Percentiles rank a stretch among this genome's conserved stretches.
Conservation (phyloP, 176 grass and related monocot genomes). For the Oryza punctata region DNA sequence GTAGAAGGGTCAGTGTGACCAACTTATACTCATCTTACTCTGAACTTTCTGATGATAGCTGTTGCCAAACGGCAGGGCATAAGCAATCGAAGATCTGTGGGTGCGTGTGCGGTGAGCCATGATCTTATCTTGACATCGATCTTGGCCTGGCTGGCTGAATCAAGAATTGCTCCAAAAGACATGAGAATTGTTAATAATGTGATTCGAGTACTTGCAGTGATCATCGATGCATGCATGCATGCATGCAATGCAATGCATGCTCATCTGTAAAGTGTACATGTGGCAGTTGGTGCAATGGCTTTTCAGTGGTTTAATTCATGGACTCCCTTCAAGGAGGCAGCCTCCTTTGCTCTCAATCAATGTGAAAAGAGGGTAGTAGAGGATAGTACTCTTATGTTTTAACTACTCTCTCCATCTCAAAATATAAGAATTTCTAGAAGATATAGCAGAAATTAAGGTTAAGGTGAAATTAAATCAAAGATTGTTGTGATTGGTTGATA, state of each 20-base stretch:
- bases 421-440: too few species aligned
- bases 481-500: too few species aligned
- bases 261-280: background rate
- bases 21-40: background rate
- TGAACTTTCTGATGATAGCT: constrained; percentile 9
- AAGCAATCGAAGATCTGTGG: background rate
- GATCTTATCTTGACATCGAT: background rate
- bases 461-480: too few species aligned
- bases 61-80: constrained; percentile 19
- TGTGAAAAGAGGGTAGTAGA: background rate
- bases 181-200: background rate
- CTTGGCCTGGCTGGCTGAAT: background rate
- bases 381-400: background rate
- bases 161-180: constrained; percentile 21
- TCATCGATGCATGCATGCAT: background rate
- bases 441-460: too few species aligned
- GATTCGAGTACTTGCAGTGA: background rate
- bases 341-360: background rate
- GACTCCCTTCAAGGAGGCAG: background rate
- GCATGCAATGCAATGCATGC: constrained; percentile 23
- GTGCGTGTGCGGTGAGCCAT: background rate
- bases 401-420: background rate
- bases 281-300: constrained; percentile 1
- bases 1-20: constrained; percentile 13
- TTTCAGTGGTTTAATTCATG: constrained; percentile 11